These are phyloP conservation scores for Tolypocladium cylindrosporum DNA, from an alignment of 2,329 filamentous ascomycete genomes.

Conservation along the genomic window DNA sequence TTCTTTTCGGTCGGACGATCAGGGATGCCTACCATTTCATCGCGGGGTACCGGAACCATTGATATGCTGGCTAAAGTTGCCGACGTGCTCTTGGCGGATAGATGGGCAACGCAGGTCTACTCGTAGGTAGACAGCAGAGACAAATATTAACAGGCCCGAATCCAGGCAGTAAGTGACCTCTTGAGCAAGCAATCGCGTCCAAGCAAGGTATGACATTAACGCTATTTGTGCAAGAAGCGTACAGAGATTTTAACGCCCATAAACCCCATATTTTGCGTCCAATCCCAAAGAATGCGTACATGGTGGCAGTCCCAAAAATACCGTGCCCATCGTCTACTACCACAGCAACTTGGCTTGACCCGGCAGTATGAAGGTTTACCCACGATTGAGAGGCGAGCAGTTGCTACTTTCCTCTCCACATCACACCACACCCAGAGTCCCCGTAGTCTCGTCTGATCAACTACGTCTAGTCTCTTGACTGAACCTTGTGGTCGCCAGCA, in stretches of 20 bases:
- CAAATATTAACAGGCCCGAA: not conserved
- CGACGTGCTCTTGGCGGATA: not conserved
- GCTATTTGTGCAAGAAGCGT: not conserved
- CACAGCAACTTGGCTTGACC: not conserved
- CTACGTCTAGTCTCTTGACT: constrained; percentile 31
- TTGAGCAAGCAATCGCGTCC: not conserved
- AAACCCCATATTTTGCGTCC: not conserved
- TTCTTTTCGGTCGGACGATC: too few relatives aligned
- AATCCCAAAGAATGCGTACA: not conserved
- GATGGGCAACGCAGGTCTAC: not conserved
- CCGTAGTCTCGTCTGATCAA: not conserved
- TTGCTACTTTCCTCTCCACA: not conserved
- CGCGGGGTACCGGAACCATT: too few relatives aligned
- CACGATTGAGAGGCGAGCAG: not conserved
- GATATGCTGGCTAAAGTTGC: not conserved
- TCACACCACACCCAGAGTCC: not conserved
- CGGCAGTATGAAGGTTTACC: not conserved
- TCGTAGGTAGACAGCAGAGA: not conserved
- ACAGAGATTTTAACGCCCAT: not conserved
- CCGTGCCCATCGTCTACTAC: not conserved
- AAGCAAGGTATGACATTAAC: not conserved
- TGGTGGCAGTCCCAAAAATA: not conserved
- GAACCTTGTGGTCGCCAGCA: constrained; percentile 83
- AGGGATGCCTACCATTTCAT: too few relatives aligned
- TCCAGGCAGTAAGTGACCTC: not conserved